Evolutionary conservation across 371 early-diverging fungal species (phyloP).

Genomic region (Mucor velutinosus): DNA sequence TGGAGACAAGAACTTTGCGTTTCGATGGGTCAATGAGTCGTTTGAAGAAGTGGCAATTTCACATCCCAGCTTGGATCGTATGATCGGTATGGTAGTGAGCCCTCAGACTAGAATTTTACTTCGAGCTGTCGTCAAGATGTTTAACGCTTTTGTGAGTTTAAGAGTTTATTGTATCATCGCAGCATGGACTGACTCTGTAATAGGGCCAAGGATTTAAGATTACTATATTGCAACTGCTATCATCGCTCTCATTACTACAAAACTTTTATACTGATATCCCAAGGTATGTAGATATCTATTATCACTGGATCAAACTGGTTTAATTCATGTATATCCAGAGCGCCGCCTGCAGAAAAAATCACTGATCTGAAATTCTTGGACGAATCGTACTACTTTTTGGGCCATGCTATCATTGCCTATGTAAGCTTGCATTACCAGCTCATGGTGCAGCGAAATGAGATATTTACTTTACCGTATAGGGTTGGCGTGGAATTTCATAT

Average conservation of each 20-base stretch:
- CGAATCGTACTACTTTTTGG: slow-evolving; percentile 47
- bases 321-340: slow-evolving; percentile 13
- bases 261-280: slow-evolving; percentile 59
- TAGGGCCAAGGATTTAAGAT: slow-evolving; percentile 79
- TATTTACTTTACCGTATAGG: slow-evolving; percentile 19
- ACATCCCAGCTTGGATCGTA: slow-evolving; percentile 53
- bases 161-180: background rate
- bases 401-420: slow-evolving; percentile 55
- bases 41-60: slow-evolving; percentile 55
- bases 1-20: slow-evolving; percentile 55
- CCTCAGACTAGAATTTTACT: slow-evolving; percentile 49
- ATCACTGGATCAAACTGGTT: slow-evolving; percentile 22
- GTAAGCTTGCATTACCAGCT: slow-evolving; percentile 20
- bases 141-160: slow-evolving; percentile 43
- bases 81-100: slow-evolving; percentile 58
- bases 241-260: slow-evolving; percentile 67
- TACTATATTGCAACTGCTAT: slow-evolving; percentile 68
- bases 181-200: background rate
- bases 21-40: slow-evolving; percentile 52
- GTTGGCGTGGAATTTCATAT: slow-evolving; percentile 54
- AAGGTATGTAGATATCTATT: slow-evolving; percentile 36
- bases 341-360: slow-evolving; percentile 45
- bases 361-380: slow-evolving; percentile 46
- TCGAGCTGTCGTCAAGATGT: slow-evolving; percentile 51
- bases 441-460: background rate